phyloP scores from a whole-genome alignment of 2,329 filamentous ascomycete genomes.

The Tolypocladium amazonense region DNA sequence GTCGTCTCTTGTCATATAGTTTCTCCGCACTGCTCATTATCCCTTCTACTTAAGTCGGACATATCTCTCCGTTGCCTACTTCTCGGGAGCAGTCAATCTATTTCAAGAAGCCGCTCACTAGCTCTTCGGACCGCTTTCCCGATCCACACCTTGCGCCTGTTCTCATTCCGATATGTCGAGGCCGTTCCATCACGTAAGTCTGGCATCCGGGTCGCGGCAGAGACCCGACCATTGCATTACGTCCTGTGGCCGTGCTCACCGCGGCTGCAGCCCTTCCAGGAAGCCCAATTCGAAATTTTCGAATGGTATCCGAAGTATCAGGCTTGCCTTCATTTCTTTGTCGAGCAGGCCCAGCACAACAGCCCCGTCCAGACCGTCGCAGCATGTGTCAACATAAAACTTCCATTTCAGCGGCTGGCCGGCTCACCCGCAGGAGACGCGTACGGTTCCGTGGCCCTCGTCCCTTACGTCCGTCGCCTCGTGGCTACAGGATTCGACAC shows the following conservation, averaged over 20 bases:
- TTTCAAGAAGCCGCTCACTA: not conserved
- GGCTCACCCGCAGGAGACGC: conserved; percentile 13
- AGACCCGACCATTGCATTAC: not conserved
- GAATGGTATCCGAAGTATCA: conserved; percentile 90
- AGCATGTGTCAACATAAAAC: conserved; percentile 80
- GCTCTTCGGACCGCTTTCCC: not conserved
- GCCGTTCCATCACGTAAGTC: conserved; percentile 10
- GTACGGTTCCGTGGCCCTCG: conserved; percentile 47
- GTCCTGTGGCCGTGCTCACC: not conserved
- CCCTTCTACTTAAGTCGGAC: not conserved
- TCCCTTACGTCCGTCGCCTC: conserved; percentile 83
- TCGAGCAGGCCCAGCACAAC: conserved; percentile 82
- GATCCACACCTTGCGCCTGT: not conserved
- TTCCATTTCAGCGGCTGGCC: conserved; percentile 67
- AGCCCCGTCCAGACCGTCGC: conserved; percentile 77
- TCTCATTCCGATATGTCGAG: conserved; percentile 5
- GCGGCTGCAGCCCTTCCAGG: conserved; percentile 29
- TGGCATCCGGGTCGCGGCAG: not conserved
- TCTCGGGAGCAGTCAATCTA: not conserved
- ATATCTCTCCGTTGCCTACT: not conserved
- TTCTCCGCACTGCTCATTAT: not conserved
- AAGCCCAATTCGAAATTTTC: conserved; percentile 63
- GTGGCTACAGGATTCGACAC: conserved; percentile 88
- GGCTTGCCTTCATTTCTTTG: conserved; percentile 81
- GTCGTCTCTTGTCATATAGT: not conserved